Evolutionary conservation across 177 flowering plant genomes (phyloP), one percentile per base, ranked within the genome.

Genomic region (Vitis hybrid): DNA sequence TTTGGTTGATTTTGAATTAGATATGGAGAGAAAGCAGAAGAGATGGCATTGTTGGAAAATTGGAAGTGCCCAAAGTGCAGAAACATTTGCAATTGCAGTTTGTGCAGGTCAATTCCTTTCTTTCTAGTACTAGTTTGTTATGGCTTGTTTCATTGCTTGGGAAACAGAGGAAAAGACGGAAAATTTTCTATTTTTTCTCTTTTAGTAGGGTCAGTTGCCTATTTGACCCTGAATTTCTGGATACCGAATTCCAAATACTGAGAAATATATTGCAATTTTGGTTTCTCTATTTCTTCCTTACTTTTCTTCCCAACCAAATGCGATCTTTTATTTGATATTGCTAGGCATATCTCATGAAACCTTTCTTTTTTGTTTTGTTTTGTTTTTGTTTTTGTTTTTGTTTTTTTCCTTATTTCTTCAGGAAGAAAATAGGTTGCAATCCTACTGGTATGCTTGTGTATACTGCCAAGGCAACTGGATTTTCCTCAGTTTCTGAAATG

Each of bases 11-110:
- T 1, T 8, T 65, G 45, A 61, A 66, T 56, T 52, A 91, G 96
- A 68, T 92, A 93, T 70, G 98, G 97, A 10, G 97, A 94, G 82
- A 84, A 85, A 40, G 96, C 92, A 1, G 90, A 82, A 66, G 90
- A 88, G 68, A 80, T 81, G 56, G 79, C 72, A 0, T 34, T 17
- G n/a, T 65, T 77, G 66, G 82, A 60, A 19, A 82, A 80, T 0
- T 91, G 98, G 98, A 71, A 14, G 2, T 91, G 98, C 63, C 97
- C 98, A 58, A 93, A 81, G 72, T 93, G 98, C 70, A 83, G 94
- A 70, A 92, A 83, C 60, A 86, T 85, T 49, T 93, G 98, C 79
- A 91, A 94, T 71, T 94, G 98, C 70, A 94, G 98, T 71, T 54
- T 75, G 1, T 94, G 98, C 94, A 90, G 82, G 97, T 91, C 78